Evolutionary conservation across 169 alveolate genomes (phyloP).

Genomic region (Perkinsus chesapeaki): DNA sequence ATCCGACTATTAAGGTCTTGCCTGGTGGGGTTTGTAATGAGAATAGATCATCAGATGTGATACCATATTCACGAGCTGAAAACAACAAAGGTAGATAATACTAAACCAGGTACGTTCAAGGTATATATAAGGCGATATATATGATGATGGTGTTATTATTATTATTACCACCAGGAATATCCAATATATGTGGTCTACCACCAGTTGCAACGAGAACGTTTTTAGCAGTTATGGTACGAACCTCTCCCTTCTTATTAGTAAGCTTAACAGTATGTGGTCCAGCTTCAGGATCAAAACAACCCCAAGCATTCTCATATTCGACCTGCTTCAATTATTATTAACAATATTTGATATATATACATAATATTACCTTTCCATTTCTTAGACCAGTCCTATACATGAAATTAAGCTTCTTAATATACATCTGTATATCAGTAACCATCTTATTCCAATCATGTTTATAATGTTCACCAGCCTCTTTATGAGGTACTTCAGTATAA

Average conservation of each 20-base stretch:
- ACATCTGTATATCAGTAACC: constrained; percentile 71
- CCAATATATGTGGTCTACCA: constrained; percentile 86
- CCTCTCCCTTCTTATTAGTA: constrained; percentile 31
- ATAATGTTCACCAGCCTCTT: constrained; percentile 36
- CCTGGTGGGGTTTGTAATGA: constrained; percentile 78
- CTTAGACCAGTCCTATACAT: constrained; percentile 80
- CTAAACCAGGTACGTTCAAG: too few relatives aligned
- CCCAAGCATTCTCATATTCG: neutral
- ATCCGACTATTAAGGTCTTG: constrained; percentile 91
- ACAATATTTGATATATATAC: constrained; percentile 8
- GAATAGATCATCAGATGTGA: constrained; percentile 94
- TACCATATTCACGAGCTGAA: constrained; percentile 72
- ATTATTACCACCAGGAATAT: constrained; percentile 62
- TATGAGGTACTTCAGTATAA: constrained; percentile 20
- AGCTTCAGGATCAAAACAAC: neutral
- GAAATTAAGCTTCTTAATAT: constrained; percentile 81
- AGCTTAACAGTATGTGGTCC: neutral
- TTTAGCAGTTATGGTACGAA: constrained; percentile 59
- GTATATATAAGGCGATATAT: neutral
- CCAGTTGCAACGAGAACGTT: constrained; percentile 88
- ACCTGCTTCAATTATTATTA: neutral
- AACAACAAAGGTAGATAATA: too few relatives aligned
- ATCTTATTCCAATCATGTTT: constrained; percentile 74
- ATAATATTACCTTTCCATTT: constrained; percentile 12
- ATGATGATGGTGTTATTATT: neutral